phyloP scores from a whole-genome alignment of 768 basidiomycete species.

The Pleurotus tuber-regium region DNA sequence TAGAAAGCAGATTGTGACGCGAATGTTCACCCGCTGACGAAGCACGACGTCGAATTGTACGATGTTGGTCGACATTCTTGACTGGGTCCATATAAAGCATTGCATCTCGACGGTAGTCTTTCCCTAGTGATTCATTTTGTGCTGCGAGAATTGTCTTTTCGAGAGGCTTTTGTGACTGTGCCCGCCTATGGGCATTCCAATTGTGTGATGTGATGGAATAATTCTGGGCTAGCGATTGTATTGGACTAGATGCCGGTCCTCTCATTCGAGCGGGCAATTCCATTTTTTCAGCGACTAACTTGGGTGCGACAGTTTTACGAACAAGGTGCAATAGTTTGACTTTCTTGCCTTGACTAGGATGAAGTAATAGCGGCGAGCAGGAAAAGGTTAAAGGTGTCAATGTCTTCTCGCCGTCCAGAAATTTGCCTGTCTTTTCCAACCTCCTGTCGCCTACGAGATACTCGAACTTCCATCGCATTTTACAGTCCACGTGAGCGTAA shows the following conservation, averaged over 20 bases:
- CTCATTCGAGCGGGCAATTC: constrained; percentile 35
- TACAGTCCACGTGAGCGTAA: constrained; percentile 17
- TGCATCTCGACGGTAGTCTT: neutral
- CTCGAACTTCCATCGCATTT: constrained; percentile 74
- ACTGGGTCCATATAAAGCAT: neutral
- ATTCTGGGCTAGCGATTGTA: neutral
- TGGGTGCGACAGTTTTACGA: constrained; percentile 67
- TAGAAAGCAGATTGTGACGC: too few species aligned
- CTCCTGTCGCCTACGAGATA: constrained; percentile 69
- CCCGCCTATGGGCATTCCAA: constrained; percentile 27
- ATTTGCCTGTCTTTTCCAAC: constrained; percentile 40
- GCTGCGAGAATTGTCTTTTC: constrained; percentile 19
- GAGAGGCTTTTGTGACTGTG: constrained; percentile 23
- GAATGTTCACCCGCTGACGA: constrained; percentile 44
- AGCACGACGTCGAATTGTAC: constrained; percentile 38
- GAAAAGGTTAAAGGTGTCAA: constrained; percentile 73
- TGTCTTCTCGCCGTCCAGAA: constrained; percentile 65
- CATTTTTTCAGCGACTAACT: constrained; percentile 60
- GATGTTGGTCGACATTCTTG: constrained; percentile 8
- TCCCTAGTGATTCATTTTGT: constrained; percentile 11
- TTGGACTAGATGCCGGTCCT: neutral
- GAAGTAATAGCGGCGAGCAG: constrained; percentile 68
- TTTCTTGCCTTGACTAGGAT: constrained; percentile 63
- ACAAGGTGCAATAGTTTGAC: constrained; percentile 68
- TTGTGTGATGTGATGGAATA: constrained; percentile 7